Conservation (phyloP, 805 yeast genomes). For the Pichia kluyveri region DNA sequence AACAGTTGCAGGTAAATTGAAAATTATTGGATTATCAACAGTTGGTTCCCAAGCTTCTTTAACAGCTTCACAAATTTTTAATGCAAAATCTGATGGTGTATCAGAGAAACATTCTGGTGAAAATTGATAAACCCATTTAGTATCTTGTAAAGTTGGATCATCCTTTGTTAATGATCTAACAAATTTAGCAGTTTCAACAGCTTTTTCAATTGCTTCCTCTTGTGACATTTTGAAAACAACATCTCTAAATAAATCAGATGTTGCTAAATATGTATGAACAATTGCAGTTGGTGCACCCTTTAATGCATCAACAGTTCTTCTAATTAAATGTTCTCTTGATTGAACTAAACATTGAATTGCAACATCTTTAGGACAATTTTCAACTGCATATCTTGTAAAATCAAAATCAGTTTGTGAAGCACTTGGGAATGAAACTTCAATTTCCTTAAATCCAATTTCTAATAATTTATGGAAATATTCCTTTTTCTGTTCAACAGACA, state of each 20-base stretch:
- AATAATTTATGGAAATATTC: conserved; percentile 64
- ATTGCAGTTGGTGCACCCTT: conserved; percentile 67
- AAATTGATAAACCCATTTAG: conserved; percentile 65
- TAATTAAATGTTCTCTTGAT: conserved; percentile 65
- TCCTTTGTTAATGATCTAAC: conserved; percentile 67
- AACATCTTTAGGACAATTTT: conserved; percentile 70
- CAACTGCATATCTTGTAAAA: conserved; percentile 72
- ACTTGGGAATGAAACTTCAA: conserved; percentile 73
- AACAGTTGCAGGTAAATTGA: conserved; percentile 75
- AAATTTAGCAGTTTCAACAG: conserved; percentile 60
- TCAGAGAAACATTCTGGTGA: conserved; percentile 75
- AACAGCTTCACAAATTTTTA: conserved; percentile 73
- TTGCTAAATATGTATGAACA: conserved; percentile 66
- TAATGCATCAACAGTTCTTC: conserved; percentile 65
- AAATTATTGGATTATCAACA: conserved; percentile 63
- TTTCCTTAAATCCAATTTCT: conserved; percentile 71
- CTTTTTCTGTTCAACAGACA: conserved; percentile 67
- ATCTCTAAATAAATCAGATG: conserved; percentile 66
- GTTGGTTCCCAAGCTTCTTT: conserved; percentile 74
- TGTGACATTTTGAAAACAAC: conserved; percentile 66
- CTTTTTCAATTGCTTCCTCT: conserved; percentile 58
- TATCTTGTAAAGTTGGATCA: conserved; percentile 54
- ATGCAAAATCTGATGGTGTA: conserved; percentile 64
- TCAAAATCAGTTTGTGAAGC: conserved; percentile 80
- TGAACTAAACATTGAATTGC: conserved; percentile 66